Base-by-base conservation (phyloP, 2,329 filamentous ascomycete genomes). In the Cercospora brassicicola region DNA sequence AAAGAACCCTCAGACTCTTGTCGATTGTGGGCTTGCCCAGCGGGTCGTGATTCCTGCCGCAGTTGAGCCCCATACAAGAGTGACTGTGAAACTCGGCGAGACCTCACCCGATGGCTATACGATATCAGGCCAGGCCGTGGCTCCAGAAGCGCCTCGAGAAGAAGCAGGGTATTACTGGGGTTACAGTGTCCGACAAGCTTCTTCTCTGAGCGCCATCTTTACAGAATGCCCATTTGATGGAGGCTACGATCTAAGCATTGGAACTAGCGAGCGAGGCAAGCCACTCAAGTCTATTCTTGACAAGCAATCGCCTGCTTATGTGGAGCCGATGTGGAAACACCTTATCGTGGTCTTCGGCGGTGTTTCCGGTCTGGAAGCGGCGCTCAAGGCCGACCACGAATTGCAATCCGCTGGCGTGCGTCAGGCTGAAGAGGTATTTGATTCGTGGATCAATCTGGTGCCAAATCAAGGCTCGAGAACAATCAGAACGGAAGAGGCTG, bases 101-200 rank as follows among this genome's bases (percentile, higher is more conserved):
- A 78, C 84, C 64, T 75, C 76, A 71, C 23, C 71, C 74, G 30
- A 64, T 18, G 62, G 66, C 42, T 59, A 53, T 51, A 62, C 65
- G 9, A 65, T 67, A n/a, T 42, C 56, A 13, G 69, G 66, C 20
- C 55, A 65, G 31, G 71, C 70, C 7, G 89, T 94, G 2, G 84
- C 89, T 39, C 91, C 92, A 0, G 83, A 86, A 28, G 81, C 85
- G 2, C 93, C 93, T 0, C 86, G 92, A 66, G 90, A 90, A 62
- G 88, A 93, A 71, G 87, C 84, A 1, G 93, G 93, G 0, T 95
- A 93, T 79, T 96, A 94, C 81, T 96, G 93, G 92, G 93, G 93
- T 56, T 96, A 91, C 78, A 85, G 82, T 8, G 88, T 93, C 3
- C 87, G 93, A 28, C 87, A 85, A 69, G 89, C 89, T 39, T 75